Evolutionary conservation across 441 rosid genomes (phyloP).

Genomic region (Kokia cookei): DNA sequence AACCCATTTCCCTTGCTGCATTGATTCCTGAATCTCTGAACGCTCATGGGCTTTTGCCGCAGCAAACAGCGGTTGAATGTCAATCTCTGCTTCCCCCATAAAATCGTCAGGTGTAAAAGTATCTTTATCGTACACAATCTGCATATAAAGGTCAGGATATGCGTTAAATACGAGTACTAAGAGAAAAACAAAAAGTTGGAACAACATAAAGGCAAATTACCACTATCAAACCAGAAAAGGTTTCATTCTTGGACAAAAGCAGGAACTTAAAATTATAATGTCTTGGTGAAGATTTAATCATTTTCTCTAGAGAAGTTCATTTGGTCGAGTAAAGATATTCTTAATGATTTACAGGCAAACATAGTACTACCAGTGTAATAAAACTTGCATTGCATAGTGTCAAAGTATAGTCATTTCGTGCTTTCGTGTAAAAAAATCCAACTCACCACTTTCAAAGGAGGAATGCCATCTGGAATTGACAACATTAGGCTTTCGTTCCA

Average conservation of each 20-base stretch:
- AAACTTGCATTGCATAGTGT: not conserved
- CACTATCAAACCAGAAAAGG: not conserved
- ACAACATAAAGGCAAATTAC: not conserved
- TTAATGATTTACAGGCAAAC: not conserved
- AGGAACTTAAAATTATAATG: no score
- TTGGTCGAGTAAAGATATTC: not conserved
- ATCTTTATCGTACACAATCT: constrained; percentile 92
- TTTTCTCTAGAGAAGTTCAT: not conserved
- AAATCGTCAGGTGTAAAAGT: constrained; percentile 86
- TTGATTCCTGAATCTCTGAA: constrained; percentile 45
- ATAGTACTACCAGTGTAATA: not conserved
- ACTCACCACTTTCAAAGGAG: constrained; percentile 88
- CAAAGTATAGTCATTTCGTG: not conserved
- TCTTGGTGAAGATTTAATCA: not conserved
- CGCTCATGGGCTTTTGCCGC: constrained; percentile 80
- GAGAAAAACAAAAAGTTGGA: not conserved
- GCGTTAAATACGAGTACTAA: not conserved
- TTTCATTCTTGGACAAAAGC: not conserved
- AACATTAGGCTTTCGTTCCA: constrained; percentile 97
- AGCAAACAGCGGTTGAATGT: constrained; percentile 78
- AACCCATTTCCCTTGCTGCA: constrained; percentile 74
- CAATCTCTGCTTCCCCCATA: constrained; percentile 96
- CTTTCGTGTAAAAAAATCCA: not conserved
- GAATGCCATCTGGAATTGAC: constrained; percentile 83
- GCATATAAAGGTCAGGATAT: constrained; percentile 15